Evolutionary conservation across 1,284 basidiomycete species (phyloP).

Genomic region (Calocybe gambosa): DNA sequence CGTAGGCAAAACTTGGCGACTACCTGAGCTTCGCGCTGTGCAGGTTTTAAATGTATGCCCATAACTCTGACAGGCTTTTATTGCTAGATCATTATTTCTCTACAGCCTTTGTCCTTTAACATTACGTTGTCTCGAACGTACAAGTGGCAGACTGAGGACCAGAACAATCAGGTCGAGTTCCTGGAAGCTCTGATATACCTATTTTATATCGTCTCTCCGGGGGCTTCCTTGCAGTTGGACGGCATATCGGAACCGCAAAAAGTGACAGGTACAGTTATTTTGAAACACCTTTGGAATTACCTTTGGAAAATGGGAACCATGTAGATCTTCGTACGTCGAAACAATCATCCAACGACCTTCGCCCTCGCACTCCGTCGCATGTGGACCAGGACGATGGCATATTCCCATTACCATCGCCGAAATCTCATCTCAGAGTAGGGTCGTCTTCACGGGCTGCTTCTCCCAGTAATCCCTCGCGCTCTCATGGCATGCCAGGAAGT

Average conservation of each 20-base stretch:
- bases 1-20: slow-evolving; percentile 94
- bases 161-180: slow-evolving; percentile 68
- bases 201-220: slow-evolving; percentile 56
- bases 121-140: slow-evolving; percentile 83
- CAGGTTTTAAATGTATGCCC: slow-evolving; percentile 58
- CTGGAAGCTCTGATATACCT: slow-evolving; percentile 63
- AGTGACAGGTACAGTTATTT: slow-evolving; percentile 26
- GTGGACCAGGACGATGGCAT: slow-evolving; percentile 11
- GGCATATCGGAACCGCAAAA: slow-evolving; percentile 44
- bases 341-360: slow-evolving; percentile 13
- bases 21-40: slow-evolving; percentile 76
- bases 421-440: slow-evolving; percentile 16
- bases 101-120: slow-evolving; percentile 66
- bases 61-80: background rate
- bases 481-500: slow-evolving; percentile 17
- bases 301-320: background rate
- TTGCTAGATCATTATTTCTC: background rate
- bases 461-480: slow-evolving; percentile 24
- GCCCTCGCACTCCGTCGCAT: slow-evolving; percentile 16
- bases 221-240: slow-evolving; percentile 45
- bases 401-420: slow-evolving; percentile 7
- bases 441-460: slow-evolving; percentile 31
- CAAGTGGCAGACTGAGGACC: slow-evolving; percentile 78
- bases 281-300: too few species aligned
- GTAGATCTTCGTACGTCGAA: slow-evolving; percentile 8